phyloP scores from a whole-genome alignment of 495 filamentous ascomycete genomes.

The Tetracladium setigerum region DNA sequence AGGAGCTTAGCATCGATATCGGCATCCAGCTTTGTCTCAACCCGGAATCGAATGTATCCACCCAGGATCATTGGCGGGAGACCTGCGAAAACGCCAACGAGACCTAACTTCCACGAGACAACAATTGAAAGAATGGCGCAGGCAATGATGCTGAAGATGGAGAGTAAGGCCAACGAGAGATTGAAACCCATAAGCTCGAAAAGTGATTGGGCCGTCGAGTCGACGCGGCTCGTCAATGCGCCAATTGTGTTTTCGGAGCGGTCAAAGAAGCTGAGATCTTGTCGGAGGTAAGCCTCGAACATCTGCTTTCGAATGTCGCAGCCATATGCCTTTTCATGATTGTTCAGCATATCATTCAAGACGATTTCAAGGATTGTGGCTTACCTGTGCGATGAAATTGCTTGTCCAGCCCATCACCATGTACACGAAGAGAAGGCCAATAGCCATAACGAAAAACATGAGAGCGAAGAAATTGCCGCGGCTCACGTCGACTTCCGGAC shows the following conservation, averaged over 20 bases:
- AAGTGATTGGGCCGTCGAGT: too few species aligned
- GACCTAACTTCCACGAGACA: conserved; percentile 55
- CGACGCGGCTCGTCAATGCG: conserved; percentile 34
- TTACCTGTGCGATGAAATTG: too few species aligned
- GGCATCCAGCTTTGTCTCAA: too few species aligned
- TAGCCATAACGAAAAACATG: conserved; percentile 44
- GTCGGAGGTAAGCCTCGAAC: too few species aligned
- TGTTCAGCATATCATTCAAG: too few species aligned
- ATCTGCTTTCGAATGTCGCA: too few species aligned
- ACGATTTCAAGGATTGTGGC: not conserved
- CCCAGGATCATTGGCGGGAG: not conserved
- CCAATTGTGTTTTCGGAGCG: conserved; percentile 50
- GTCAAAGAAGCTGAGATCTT: conserved; percentile 12
- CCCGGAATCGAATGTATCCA: not conserved
- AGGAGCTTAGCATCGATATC: not conserved
- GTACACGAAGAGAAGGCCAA: conserved; percentile 31
- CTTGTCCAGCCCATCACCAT: not conserved
- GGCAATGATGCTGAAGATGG: too few species aligned
- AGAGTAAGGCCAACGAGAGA: too few species aligned
- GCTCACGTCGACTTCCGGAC: conserved; percentile 17
- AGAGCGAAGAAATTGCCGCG: conserved; percentile 6
- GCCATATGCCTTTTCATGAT: too few species aligned
- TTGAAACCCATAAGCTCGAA: too few species aligned
- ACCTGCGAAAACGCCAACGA: conserved; percentile 24
- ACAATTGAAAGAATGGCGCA: conserved; percentile 46